Evolutionary conservation across 192 early-diverging fungal species (phyloP).

Genomic region (Linnemannia exigua): DNA sequence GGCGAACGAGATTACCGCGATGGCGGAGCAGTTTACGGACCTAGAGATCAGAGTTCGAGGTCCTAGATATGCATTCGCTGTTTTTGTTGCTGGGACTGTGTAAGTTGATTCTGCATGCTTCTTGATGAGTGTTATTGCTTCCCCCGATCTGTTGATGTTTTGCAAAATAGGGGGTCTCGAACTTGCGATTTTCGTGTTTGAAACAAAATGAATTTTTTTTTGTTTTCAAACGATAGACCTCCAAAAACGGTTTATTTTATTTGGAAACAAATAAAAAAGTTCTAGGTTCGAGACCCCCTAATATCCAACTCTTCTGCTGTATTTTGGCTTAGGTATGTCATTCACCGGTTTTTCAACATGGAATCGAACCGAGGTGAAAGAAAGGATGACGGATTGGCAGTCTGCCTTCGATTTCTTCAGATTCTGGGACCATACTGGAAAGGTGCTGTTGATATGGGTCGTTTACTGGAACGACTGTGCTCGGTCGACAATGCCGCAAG

Average conservation of each 20-base stretch:
- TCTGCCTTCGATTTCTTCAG: background rate
- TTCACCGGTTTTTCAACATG: background rate
- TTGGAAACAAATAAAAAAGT: too few relatives aligned
- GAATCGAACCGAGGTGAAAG: background rate
- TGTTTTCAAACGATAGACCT: too few relatives aligned
- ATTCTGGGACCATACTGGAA: background rate
- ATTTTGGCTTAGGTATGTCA: background rate
- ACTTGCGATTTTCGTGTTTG: background rate
- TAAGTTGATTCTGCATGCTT: too few relatives aligned
- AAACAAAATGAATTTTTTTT: background rate
- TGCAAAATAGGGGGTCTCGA: too few relatives aligned
- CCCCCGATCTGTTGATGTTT: too few relatives aligned
- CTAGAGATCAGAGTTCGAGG: background rate
- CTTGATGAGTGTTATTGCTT: too few relatives aligned
- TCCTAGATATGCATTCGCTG: background rate
- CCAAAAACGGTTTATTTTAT: too few relatives aligned
- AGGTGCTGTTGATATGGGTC: background rate
- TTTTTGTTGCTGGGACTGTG: background rate
- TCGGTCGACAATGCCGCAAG: too few relatives aligned
- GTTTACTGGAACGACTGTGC: background rate
- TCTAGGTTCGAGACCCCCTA: too few relatives aligned
- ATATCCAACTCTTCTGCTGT: too few relatives aligned
- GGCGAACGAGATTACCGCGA: background rate
- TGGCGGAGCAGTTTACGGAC: background rate
- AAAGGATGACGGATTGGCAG: background rate